Evolutionary conservation across 1,139 yeast species (phyloP), one percentile per base, ranked within the genome.

Genomic region (Lodderomyces orthopsilosis): DNA sequence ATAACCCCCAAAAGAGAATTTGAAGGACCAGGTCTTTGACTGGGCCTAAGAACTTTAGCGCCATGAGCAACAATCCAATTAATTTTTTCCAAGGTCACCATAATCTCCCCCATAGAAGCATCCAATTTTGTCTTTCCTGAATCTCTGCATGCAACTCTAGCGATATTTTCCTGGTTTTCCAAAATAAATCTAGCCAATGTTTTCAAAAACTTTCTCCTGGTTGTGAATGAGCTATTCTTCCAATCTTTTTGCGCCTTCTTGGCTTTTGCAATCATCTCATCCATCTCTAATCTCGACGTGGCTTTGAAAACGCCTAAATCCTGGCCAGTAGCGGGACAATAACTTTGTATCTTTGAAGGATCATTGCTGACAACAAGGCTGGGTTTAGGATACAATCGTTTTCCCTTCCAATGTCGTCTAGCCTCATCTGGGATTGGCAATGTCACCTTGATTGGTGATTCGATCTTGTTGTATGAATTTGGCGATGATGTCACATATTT

Each of bases 261-360:
- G 1, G 95, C 89, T 18, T 58, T 61, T 5, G 56, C 56, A 21
- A 93, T 81, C 48, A 80, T 74, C 9, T 56, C 56, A 59, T 91
- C 94, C 65, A 93, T 86, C 37, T 88, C 93, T 6, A 73, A 76
- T 40, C 73, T 70, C 9, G 84, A 64, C 44, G 82, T 80, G 4
- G 89, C 82, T 37, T 74, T 69, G 52, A 82, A 81, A 14, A 81
- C 73, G 1, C 96, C 98, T 51, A 93, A 69, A 47, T 74, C 81
- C 65, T 89, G 96, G 24, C 96, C 94, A 0, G 98, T 93, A 0
- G 98, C 97, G 5, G 98, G 98, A 65, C 98, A 93, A 60, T 87
- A 85, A 51, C 93, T 81, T 58, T 87, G 94, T 48, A 91, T 86
- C 52, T 68, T 70, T 18, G 66, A 70, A 0, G 90, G 86, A 45